Evolutionary conservation across 2,329 filamentous ascomycete species (phyloP).

Genomic region (Aspergillus luchuensis): DNA sequence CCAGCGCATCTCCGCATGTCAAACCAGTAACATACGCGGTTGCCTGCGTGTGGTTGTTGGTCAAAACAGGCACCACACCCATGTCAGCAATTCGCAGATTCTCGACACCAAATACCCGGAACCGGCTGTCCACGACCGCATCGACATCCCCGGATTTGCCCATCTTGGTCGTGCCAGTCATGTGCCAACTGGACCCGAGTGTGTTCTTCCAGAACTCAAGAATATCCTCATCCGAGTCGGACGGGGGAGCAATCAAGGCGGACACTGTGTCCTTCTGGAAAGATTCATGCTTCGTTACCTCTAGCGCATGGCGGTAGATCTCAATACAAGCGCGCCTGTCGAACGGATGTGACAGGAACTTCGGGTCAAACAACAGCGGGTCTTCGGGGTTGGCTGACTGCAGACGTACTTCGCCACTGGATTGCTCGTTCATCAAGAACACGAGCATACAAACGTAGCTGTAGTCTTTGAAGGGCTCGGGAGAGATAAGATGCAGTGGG

Average conservation of each 20-base stretch:
- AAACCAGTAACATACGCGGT: conserved; percentile 58
- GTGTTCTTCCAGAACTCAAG: conserved; percentile 49
- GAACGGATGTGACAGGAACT: conserved; percentile 56
- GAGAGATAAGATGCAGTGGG: conserved; percentile 46
- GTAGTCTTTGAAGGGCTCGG: conserved; percentile 40
- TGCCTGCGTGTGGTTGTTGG: conserved; percentile 55
- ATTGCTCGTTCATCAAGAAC: conserved; percentile 58
- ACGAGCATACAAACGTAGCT: conserved; percentile 50
- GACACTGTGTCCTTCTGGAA: conserved; percentile 50
- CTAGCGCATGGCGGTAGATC: conserved; percentile 47
- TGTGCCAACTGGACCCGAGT: conserved; percentile 56
- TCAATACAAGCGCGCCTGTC: conserved; percentile 57
- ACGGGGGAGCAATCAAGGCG: conserved; percentile 47
- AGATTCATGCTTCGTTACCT: conserved; percentile 46
- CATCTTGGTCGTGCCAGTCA: conserved; percentile 61
- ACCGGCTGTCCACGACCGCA: conserved; percentile 52
- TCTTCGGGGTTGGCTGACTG: conserved; percentile 55
- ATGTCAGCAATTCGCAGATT: conserved; percentile 47
- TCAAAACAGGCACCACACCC: conserved; percentile 46
- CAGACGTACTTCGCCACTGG: conserved; percentile 54
- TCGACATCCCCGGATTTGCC: conserved; percentile 47
- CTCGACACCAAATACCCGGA: conserved; percentile 43
- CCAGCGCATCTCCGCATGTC: conserved; percentile 55
- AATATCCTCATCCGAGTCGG: conserved; percentile 58
- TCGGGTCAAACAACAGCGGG: conserved; percentile 57